A percentile compares a stretch with the other conserved stretches of the same genome.
phyloP scores from a whole-genome alignment of 495 filamentous ascomycete genomes.

The Tuber indicum region DNA sequence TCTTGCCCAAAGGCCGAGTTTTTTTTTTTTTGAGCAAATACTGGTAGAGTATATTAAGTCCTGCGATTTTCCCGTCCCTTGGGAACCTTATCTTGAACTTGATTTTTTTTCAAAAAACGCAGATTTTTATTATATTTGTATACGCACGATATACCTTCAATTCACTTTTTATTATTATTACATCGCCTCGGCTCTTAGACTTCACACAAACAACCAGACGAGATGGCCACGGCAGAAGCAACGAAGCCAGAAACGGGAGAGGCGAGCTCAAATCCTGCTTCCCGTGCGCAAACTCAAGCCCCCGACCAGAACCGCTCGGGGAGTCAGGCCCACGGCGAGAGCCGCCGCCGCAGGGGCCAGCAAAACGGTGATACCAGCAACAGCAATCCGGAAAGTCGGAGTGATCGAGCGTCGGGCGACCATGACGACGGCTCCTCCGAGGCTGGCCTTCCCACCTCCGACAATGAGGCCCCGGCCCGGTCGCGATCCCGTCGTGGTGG shows the following conservation, averaged over 20 bases:
- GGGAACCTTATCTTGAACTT: background rate
- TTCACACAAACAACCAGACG: background rate
- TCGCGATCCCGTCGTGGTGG: conserved; percentile 21
- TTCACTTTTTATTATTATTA: background rate
- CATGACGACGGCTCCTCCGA: conserved; percentile 11
- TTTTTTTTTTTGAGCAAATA: background rate
- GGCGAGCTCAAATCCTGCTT: background rate
- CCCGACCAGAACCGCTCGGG: too few relatives aligned
- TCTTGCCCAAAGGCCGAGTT: background rate
- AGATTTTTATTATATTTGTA: background rate
- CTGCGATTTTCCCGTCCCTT: background rate
- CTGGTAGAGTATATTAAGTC: background rate
- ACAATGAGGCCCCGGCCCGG: conserved; percentile 1
- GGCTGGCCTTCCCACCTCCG: conserved; percentile 1
- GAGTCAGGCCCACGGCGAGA: background rate
- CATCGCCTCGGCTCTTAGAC: background rate
- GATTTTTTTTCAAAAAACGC: background rate
- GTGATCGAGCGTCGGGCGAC: background rate
- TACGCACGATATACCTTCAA: background rate
- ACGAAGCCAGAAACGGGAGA: conserved; percentile 9
- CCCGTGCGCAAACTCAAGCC: too few relatives aligned
- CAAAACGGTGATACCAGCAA: background rate
- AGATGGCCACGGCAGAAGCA: conserved; percentile 25
- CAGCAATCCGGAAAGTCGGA: background rate
- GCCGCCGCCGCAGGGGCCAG: background rate